phyloP scores from a whole-genome alignment of 495 filamentous ascomycete species.

The Talaromyces adpressus region DNA sequence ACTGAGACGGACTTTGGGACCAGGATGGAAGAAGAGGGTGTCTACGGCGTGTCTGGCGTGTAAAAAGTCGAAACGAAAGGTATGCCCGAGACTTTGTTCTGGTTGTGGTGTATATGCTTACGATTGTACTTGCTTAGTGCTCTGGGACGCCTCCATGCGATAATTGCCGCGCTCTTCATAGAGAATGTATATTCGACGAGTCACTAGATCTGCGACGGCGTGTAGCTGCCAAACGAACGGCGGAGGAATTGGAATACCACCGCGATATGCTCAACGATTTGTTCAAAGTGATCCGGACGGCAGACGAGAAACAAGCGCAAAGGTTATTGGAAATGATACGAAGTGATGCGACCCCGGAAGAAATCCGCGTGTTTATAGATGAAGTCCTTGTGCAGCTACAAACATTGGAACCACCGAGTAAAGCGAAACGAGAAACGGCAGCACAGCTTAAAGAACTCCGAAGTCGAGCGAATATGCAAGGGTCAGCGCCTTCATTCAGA shows the following conservation, averaged over 20 bases:
- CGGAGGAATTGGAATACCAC: constrained; percentile 37
- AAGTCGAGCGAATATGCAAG: constrained; percentile 26
- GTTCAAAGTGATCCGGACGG: constrained; percentile 29
- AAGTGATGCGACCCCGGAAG: constrained; percentile 25
- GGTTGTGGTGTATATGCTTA: background rate
- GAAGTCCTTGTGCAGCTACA: constrained; percentile 20
- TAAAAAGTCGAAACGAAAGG: constrained; percentile 44
- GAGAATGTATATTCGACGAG: constrained; percentile 40
- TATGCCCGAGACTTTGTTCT: constrained; percentile 2
- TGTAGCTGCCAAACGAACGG: constrained; percentile 41
- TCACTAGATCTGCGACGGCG: constrained; percentile 40
- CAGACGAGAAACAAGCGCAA: constrained; percentile 21
- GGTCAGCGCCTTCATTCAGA: constrained; percentile 26
- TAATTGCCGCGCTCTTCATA: constrained; percentile 33
- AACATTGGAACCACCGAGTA: constrained; percentile 3
- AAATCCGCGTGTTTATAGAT: constrained; percentile 30
- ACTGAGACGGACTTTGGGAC: constrained; percentile 13
- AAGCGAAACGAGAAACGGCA: constrained; percentile 12
- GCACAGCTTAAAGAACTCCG: constrained; percentile 26
- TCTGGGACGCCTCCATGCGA: constrained; percentile 34
- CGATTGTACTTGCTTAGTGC: constrained; percentile 20
- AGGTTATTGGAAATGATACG: constrained; percentile 32
- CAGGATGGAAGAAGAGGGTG: constrained; percentile 33
- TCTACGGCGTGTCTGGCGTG: constrained; percentile 41
- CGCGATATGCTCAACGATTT: constrained; percentile 36